phyloP scores from a whole-genome alignment of 495 filamentous ascomycete species.

The Aspergillus nidulans region DNA sequence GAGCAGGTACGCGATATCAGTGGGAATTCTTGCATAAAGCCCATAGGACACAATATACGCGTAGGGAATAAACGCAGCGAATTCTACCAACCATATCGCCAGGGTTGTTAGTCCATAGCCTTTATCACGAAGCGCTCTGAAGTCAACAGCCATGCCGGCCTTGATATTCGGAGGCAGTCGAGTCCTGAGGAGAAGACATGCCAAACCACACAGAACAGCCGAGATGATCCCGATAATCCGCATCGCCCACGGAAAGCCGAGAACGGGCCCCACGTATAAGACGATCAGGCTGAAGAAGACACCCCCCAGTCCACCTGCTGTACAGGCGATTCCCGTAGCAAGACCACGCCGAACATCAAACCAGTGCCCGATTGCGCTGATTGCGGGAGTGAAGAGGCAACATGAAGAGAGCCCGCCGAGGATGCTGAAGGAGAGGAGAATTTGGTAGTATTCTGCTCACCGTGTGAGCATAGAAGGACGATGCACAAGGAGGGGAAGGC shows the following conservation, averaged over 20 bases:
- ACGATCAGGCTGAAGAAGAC: constrained; percentile 70
- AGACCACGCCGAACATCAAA: constrained; percentile 64
- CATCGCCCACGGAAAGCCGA: constrained; percentile 72
- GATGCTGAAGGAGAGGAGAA: constrained; percentile 38
- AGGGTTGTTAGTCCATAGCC: constrained; percentile 48
- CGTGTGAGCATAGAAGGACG: constrained; percentile 38
- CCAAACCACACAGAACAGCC: constrained; percentile 51
- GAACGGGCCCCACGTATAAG: constrained; percentile 49
- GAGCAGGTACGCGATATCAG: constrained; percentile 52
- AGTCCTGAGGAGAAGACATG: constrained; percentile 22
- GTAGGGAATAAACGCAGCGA: constrained; percentile 68
- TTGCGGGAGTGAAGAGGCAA: constrained; percentile 60
- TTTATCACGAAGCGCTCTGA: constrained; percentile 28
- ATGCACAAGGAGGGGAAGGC: constrained; percentile 33
- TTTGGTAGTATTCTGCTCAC: constrained; percentile 43
- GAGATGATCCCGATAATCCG: constrained; percentile 51
- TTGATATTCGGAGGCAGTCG: constrained; percentile 19
- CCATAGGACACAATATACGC: constrained; percentile 64
- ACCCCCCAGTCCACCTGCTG: constrained; percentile 65
- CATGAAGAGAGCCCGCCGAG: constrained; percentile 32
- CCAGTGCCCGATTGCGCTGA: constrained; percentile 60
- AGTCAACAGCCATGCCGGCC: constrained; percentile 20
- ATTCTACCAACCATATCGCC: constrained; percentile 68
- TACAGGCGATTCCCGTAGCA: constrained; percentile 69
- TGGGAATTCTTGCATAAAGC: constrained; percentile 18